Evolutionary conservation across 2,329 filamentous ascomycete species (phyloP).

Genomic region (Aspergillus ibericus): DNA sequence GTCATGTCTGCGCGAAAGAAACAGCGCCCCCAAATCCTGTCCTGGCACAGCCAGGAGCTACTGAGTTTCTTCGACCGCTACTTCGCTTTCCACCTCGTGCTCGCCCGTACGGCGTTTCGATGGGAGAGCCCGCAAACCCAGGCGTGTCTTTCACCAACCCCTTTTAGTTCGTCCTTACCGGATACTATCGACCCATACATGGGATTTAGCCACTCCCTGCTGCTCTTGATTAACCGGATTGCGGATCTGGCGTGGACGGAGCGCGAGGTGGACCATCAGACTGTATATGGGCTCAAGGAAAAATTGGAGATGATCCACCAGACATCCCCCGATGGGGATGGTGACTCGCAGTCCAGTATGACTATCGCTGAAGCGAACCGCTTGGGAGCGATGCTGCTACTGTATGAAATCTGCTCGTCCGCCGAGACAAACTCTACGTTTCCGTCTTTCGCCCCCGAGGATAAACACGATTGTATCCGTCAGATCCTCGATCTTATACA

Average conservation of each 20-base stretch:
- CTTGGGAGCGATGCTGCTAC: neutral
- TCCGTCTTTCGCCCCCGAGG: neutral
- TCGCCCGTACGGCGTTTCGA: conserved; percentile 27
- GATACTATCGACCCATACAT: neutral
- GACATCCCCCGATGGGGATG: neutral
- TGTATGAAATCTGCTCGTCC: neutral
- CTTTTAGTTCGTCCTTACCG: neutral
- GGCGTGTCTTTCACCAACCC: neutral
- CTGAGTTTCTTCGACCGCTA: conserved; percentile 27
- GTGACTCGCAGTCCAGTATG: neutral
- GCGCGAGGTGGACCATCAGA: neutral
- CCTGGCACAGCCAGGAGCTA: conserved; percentile 18
- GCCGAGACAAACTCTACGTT: neutral
- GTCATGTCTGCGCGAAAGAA: conserved; percentile 9
- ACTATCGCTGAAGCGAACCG: neutral
- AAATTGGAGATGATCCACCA: neutral
- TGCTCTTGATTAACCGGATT: neutral
- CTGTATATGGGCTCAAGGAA: neutral
- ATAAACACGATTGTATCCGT: neutral
- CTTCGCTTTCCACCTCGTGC: conserved; percentile 29
- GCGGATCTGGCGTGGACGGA: neutral
- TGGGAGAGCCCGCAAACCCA: conserved; percentile 3
- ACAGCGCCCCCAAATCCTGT: neutral
- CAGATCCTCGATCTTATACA: neutral
- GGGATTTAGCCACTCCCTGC: neutral